phyloP scores from a whole-genome alignment of 805 yeast genomes.

The Wickerhamiella sergipiensis region DNA sequence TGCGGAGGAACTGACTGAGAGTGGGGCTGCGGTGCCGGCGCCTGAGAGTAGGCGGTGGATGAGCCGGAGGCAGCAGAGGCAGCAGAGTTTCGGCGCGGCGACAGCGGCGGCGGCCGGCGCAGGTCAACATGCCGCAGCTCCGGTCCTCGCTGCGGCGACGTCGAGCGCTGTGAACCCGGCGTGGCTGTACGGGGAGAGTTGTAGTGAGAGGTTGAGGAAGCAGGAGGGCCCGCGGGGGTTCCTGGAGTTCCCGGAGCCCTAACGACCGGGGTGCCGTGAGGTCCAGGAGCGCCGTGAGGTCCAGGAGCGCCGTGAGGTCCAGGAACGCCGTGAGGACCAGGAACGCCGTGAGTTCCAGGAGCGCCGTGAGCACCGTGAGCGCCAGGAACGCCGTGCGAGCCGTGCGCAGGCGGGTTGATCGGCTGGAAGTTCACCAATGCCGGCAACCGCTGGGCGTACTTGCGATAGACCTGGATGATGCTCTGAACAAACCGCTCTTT shows the following conservation, averaged over 20 bases:
- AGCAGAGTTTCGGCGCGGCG: not conserved
- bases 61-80: not conserved
- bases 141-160: not conserved
- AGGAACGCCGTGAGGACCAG: not conserved
- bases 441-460: conserved; percentile 22
- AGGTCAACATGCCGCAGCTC: not conserved
- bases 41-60: not conserved
- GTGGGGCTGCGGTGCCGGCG: not conserved
- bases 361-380: not conserved
- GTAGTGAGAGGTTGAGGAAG: too few relatives aligned
- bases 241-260: not conserved
- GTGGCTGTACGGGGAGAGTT: too few relatives aligned
- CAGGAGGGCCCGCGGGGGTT: too few relatives aligned
- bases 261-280: not conserved
- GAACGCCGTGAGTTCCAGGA: not conserved
- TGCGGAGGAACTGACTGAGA: not conserved
- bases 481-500: conserved; percentile 44
- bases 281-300: too few relatives aligned
- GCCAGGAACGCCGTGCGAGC: not conserved
- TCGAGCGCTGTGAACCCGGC: not conserved
- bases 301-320: not conserved
- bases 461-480: conserved; percentile 37
- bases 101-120: not conserved
- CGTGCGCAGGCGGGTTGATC: not conserved
- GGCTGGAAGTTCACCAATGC: not conserved